Base-by-base conservation (phyloP, 2,329 filamentous ascomycete genomes). In the Eurotiales sp. region DNA sequence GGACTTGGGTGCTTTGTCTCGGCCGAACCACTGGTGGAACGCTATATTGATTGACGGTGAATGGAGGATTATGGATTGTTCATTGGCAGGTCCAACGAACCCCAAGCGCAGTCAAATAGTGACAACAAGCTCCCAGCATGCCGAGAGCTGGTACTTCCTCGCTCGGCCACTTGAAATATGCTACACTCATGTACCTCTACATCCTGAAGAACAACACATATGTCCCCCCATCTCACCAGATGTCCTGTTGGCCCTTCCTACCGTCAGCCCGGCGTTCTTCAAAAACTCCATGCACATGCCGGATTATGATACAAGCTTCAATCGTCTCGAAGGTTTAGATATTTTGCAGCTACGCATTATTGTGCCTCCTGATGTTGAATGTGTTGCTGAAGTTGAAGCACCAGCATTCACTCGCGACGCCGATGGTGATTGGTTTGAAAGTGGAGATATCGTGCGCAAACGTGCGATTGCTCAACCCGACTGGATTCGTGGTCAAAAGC, bases 11-110 rank as follows among this genome's bases (percentile, higher is more conserved):
- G 86, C 86, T 52, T 83, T 92, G 67, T 88, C 89, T n/a, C 83
- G 86, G 25, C 81, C 92, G 0, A 99, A 99, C 63, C 93, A 99
- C 71, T 97, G 88, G 84, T 99, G 93, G 93, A 99, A 99, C 61
- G 85, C 90, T 0, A 89, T 97, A 15, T 74, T 96, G 30, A 85
- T 96, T 8, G 93, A 99, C 67, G 86, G 88, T 19, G 90, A 96
- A 71, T 99, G 93, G 93, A 87, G 93, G 46, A 87, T 97, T 58
- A 89, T 99, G 75, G 93, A 99, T 68, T 93, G 90, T 67, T 95
- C 90, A 30, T 77, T 99, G 43, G 90, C 93, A 3, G 91, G 87
- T 56, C 91, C 92, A 11, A 96, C 92, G 0, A 90, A 97, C 62
- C 92, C 93, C 8, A 84, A 82, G 52, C 82, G 95, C 43, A 77